A percentile compares a stretch with the other conserved stretches of the same genome.
Evolutionary conservation across 345 rosid genomes (phyloP).

Genomic region (Salix viminalis): DNA sequence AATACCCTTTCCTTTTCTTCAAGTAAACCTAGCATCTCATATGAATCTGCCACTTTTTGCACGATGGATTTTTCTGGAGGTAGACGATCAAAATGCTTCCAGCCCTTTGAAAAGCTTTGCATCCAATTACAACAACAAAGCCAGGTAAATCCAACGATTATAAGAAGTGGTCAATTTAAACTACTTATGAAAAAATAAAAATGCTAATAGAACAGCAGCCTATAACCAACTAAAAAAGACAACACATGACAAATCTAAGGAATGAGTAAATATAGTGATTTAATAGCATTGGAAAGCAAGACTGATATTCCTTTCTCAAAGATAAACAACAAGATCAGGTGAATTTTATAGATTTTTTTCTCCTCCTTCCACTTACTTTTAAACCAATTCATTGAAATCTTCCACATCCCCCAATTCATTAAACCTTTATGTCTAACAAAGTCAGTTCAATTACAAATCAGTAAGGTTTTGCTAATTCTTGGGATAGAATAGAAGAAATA

Average conservation of each 20-base stretch:
- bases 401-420: background rate
- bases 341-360: background rate
- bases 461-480: background rate
- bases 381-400: background rate
- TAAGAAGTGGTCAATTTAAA: background rate
- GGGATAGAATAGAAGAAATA: background rate
- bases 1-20: slow-evolving; percentile 64
- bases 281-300: background rate
- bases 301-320: background rate
- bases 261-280: background rate
- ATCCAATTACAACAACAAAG: slow-evolving; percentile 17
- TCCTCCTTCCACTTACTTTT: background rate
- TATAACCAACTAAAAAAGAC: background rate
- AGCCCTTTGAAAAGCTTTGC: slow-evolving; percentile 70
- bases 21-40: slow-evolving; percentile 56
- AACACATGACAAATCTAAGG: background rate
- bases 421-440: background rate
- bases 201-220: background rate
- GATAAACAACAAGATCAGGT: background rate
- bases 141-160: slow-evolving; percentile 6
- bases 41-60: slow-evolving; percentile 75
- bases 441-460: background rate
- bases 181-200: background rate
- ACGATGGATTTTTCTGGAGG: slow-evolving; percentile 71
- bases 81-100: slow-evolving; percentile 76